Conservation (phyloP, 2,329 filamentous ascomycete genomes). For the Penicillium sclerotigenum region DNA sequence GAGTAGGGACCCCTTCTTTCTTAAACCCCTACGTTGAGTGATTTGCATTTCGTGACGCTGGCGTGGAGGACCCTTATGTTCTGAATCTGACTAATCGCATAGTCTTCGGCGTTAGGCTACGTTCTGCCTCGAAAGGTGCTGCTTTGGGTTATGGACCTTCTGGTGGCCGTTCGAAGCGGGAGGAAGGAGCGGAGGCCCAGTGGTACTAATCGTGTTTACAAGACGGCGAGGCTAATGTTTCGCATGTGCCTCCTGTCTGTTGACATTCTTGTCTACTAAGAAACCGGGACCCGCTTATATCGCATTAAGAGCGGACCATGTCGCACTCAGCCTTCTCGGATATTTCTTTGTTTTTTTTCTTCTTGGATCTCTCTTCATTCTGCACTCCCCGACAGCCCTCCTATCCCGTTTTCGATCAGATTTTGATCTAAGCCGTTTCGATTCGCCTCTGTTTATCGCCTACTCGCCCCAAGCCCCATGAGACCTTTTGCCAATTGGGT, state of each 20-base stretch:
- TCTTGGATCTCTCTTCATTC: conserved; percentile 35
- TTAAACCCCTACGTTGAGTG: conserved; percentile 76
- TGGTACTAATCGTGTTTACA: conserved; percentile 45
- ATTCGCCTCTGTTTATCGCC: conserved; percentile 26
- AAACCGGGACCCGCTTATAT: conserved; percentile 29
- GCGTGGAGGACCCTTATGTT: conserved; percentile 65
- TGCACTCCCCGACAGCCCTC: conserved; percentile 37
- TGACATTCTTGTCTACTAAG: conserved; percentile 28
- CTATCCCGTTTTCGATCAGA: conserved; percentile 35
- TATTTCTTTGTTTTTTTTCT: conserved; percentile 27
- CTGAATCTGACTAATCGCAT: conserved; percentile 74
- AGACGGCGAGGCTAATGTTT: conserved; percentile 27
- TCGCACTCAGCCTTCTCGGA: conserved; percentile 33
- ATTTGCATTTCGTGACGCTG: conserved; percentile 65
- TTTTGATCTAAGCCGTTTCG: conserved; percentile 35
- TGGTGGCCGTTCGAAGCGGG: conserved; percentile 53
- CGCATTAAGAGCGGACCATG: conserved; percentile 27
- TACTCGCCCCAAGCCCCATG: conserved; percentile 14
- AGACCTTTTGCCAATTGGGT: conserved; percentile 7
- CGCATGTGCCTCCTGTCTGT: conserved; percentile 27
- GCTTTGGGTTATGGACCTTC: conserved; percentile 49
- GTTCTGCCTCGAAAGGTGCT: conserved; percentile 73
- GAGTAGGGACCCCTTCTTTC: conserved; percentile 72
- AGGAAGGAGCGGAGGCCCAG: conserved; percentile 51
- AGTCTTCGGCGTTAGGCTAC: conserved; percentile 83